These are phyloP conservation scores for Lactarius sanguifluus DNA, from an alignment of 768 basidiomycete species.

Conservation along the genomic window DNA sequence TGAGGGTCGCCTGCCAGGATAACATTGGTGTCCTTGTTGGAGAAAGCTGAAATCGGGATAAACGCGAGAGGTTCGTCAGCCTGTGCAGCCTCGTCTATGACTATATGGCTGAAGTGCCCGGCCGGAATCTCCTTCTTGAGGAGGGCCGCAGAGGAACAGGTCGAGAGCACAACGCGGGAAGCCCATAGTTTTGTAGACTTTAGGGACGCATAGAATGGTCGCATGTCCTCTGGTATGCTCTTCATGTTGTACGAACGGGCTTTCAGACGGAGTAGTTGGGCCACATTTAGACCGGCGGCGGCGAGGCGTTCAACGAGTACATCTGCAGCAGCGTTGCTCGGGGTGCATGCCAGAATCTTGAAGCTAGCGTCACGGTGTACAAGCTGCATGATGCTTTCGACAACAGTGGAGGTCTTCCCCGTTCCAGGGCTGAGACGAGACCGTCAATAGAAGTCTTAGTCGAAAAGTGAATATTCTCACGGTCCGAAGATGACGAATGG, in stretches of 20 bases:
- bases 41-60: constrained; percentile 41
- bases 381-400: constrained; percentile 41
- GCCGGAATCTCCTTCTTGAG: constrained; percentile 48
- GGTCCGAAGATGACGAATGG: constrained; percentile 68
- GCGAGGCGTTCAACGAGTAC: constrained; percentile 36
- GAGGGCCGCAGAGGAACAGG: constrained; percentile 54
- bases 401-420: constrained; percentile 42
- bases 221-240: constrained; percentile 40
- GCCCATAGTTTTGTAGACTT: constrained; percentile 39
- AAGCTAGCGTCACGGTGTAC: constrained; percentile 29
- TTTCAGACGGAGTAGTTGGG: constrained; percentile 54
- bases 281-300: constrained; percentile 21
- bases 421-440: constrained; percentile 39
- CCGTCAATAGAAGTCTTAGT: neutral
- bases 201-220: constrained; percentile 39
- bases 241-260: constrained; percentile 44
- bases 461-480: constrained; percentile 38
- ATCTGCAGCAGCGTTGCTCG: constrained; percentile 41
- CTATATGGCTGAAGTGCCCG: constrained; percentile 61
- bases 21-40: constrained; percentile 38
- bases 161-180: constrained; percentile 56
- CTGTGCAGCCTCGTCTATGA: constrained; percentile 67
- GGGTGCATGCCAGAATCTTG: constrained; percentile 39
- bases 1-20: constrained; percentile 41
- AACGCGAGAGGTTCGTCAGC: constrained; percentile 60